A percentile compares a stretch with the other conserved stretches of the same genome.
Conservation (phyloP, 352 stramenopile species). For the Phytophthora syringae region DNA sequence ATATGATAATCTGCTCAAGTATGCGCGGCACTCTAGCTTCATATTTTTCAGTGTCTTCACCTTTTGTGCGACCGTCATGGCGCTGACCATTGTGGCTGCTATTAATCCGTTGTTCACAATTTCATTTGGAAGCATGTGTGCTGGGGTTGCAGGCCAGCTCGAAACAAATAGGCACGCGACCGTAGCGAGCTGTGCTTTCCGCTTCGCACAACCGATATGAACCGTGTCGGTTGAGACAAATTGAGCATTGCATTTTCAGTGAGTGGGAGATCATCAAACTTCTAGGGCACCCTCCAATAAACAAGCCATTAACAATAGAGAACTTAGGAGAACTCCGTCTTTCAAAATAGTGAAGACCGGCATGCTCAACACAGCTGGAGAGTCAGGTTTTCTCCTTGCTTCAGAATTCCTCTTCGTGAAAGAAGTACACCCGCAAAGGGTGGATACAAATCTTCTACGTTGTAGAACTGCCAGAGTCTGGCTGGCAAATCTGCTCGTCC, state of each 20-base stretch:
- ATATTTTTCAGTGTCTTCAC: not conserved
- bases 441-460: too few species aligned
- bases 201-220: conserved; percentile 15
- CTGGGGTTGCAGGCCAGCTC: conserved; percentile 1
- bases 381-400: too few species aligned
- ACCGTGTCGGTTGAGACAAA: conserved; percentile 10
- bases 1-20: too few species aligned
- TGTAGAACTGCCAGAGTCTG: too few species aligned
- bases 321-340: conserved; percentile 4
- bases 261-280: not conserved
- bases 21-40: too few species aligned
- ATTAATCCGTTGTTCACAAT: not conserved
- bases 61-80: not conserved
- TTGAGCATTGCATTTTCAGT: conserved; percentile 14
- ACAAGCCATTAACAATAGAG: conserved; percentile 1
- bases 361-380: too few species aligned
- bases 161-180: conserved; percentile 16
- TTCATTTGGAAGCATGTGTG: conserved; percentile 1
- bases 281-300: not conserved
- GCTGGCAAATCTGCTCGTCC: too few species aligned
- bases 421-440: too few species aligned
- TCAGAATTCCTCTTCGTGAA: too few species aligned
- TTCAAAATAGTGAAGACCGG: too few species aligned
- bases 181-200: conserved; percentile 1
- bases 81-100: conserved; percentile 1